A percentile compares a stretch with the other conserved stretches of the same genome.
Conservation (phyloP, 495 filamentous ascomycete genomes). For the Penicillium canescens region DNA sequence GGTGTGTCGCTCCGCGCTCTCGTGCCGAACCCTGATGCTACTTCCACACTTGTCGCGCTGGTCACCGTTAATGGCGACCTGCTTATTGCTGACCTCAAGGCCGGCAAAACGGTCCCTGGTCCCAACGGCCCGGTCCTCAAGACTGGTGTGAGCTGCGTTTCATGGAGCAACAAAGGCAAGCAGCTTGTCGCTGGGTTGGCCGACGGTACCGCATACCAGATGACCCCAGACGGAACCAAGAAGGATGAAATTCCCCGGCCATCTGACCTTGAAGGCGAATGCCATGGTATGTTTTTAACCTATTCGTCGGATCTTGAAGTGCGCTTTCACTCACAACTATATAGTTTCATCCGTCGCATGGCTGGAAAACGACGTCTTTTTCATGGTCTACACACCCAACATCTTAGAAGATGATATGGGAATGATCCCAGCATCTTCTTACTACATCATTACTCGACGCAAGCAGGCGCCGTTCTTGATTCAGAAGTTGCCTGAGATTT, state of each 20-base stretch:
- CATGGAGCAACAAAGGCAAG: conserved; percentile 92
- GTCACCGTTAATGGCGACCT: conserved; percentile 81
- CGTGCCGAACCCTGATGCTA: conserved; percentile 74
- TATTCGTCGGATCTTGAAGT: not conserved
- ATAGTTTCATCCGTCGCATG: conserved; percentile 82
- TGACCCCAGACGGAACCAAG: conserved; percentile 74
- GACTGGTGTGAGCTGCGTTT: conserved; percentile 75
- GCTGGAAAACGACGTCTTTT: conserved; percentile 86
- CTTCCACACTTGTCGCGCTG: conserved; percentile 64
- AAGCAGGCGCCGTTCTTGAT: conserved; percentile 58
- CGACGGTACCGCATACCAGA: conserved; percentile 78
- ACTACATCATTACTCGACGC: conserved; percentile 73
- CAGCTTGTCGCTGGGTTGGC: conserved; percentile 86
- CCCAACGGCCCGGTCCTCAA: conserved; percentile 66
- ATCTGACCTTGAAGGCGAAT: conserved; percentile 61
- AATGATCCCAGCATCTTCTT: conserved; percentile 57
- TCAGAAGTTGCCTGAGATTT: conserved; percentile 71
- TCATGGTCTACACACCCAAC: conserved; percentile 71
- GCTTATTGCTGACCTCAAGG: conserved; percentile 76
- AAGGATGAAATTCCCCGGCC: conserved; percentile 81
- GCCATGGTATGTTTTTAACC: conserved; percentile 57
- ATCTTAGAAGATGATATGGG: conserved; percentile 54
- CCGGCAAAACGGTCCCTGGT: conserved; percentile 58
- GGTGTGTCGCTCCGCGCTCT: conserved; percentile 71
- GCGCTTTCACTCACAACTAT: conserved; percentile 13